Percentiles rank a stretch among this genome's conserved stretches.
Conservation (phyloP, 768 basidiomycete genomes). For the Lactarius evosmus region DNA sequence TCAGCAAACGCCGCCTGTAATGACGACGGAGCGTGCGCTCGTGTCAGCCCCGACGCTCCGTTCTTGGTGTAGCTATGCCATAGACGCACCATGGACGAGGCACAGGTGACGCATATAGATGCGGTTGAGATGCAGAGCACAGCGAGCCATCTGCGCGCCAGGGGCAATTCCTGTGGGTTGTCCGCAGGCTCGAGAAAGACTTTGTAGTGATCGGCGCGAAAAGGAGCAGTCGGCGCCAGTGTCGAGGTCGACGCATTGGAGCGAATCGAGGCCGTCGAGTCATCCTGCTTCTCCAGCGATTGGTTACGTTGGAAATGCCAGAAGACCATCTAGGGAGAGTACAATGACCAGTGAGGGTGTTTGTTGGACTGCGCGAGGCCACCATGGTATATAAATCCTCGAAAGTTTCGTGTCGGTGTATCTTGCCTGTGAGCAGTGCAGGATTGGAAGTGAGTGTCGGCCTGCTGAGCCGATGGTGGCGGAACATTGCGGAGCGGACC, state of each 20-base stretch:
- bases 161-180: conserved; percentile 28
- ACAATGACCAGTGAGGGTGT: background rate
- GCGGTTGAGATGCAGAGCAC: conserved; percentile 27
- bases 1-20: conserved; percentile 39
- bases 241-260: background rate
- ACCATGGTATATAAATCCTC: background rate
- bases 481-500: background rate
- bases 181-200: conserved; percentile 27
- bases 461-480: too few relatives aligned
- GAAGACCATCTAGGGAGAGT: background rate
- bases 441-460: too few relatives aligned
- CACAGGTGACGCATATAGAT: conserved; percentile 31
- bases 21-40: background rate
- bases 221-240: background rate
- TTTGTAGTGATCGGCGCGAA: conserved; percentile 9
- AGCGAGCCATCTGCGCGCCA: conserved; percentile 29
- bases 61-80: background rate
- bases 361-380: background rate
- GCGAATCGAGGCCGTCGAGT: background rate
- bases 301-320: background rate
- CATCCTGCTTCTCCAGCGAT: conserved; percentile 6
- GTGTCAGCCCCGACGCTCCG: background rate
- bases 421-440: too few relatives aligned
- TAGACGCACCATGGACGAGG: conserved; percentile 30
- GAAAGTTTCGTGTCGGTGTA: background rate